Percentiles rank a stretch among this genome's conserved stretches.
phyloP scores from a whole-genome alignment of 495 filamentous ascomycete species.

The Aspergillus ellipticus region DNA sequence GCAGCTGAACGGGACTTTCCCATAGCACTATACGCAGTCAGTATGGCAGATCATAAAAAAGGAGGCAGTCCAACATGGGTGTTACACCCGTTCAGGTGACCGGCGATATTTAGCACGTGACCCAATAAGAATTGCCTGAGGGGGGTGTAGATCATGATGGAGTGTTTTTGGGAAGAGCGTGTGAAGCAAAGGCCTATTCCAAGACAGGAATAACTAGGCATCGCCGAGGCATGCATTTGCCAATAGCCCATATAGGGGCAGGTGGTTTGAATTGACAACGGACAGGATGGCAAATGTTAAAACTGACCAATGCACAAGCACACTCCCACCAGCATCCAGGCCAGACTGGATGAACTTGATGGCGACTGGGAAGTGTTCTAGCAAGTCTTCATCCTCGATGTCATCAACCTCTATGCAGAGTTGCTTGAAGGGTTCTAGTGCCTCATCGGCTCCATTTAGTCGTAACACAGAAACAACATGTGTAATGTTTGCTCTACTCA shows the following conservation, averaged over 20 bases:
- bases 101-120: neutral
- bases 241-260: neutral
- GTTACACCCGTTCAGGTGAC: neutral
- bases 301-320: constrained; percentile 73
- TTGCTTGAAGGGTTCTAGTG: constrained; percentile 54
- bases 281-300: neutral
- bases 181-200: neutral
- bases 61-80: neutral
- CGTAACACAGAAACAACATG: constrained; percentile 84
- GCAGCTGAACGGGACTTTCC: constrained; percentile 90
- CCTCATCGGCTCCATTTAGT: constrained; percentile 48
- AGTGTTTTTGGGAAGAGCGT: too few species aligned
- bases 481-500: constrained; percentile 73
- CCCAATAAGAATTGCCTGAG: neutral
- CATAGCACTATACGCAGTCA: constrained; percentile 69
- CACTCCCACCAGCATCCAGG: constrained; percentile 60
- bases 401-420: constrained; percentile 82
- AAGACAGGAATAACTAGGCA: neutral
- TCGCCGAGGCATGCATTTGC: neutral
- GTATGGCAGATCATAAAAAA: neutral
- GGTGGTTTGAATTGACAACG: neutral
- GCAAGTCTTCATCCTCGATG: constrained; percentile 77
- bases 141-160: neutral
- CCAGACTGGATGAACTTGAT: constrained; percentile 80
- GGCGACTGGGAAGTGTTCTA: constrained; percentile 71